A percentile compares a stretch with the other conserved stretches of the same genome.
Conservation (phyloP, 2,329 filamentous ascomycete species). For the Neonectria hederae region DNA sequence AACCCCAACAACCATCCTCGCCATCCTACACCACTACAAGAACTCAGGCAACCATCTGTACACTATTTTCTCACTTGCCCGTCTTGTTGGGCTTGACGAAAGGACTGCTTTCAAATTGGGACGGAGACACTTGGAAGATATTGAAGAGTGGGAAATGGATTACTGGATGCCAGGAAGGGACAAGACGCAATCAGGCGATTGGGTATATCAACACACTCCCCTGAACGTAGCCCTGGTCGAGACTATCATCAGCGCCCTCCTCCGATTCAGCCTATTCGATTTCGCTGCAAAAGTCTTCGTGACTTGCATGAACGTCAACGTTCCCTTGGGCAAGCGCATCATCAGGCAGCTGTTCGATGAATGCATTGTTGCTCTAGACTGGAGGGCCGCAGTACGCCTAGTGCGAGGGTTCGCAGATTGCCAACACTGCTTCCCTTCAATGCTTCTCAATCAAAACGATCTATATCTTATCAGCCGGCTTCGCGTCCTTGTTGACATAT, state of each 20-base stretch:
- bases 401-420: slow-evolving; percentile 42
- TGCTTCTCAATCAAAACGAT: slow-evolving; percentile 37
- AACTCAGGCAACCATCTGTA: slow-evolving; percentile 51
- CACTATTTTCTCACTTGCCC: slow-evolving; percentile 56
- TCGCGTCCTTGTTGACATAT: slow-evolving; percentile 49
- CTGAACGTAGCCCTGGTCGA: slow-evolving; percentile 54
- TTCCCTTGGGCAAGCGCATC: slow-evolving; percentile 44
- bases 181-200: slow-evolving; percentile 45
- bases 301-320: slow-evolving; percentile 49
- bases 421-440: slow-evolving; percentile 38
- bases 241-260: slow-evolving; percentile 57
- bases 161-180: slow-evolving; percentile 45
- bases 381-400: slow-evolving; percentile 47
- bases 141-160: slow-evolving; percentile 42
- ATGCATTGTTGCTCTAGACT: slow-evolving; percentile 54
- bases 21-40: slow-evolving; percentile 62
- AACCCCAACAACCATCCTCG: slow-evolving; percentile 59
- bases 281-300: slow-evolving; percentile 56
- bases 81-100: slow-evolving; percentile 56
- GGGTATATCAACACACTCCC: slow-evolving; percentile 52
- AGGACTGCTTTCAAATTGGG: slow-evolving; percentile 52
- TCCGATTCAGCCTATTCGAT: slow-evolving; percentile 57
- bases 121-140: slow-evolving; percentile 47
- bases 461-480: slow-evolving; percentile 46
- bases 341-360: slow-evolving; percentile 53